Evolutionary conservation across 2,329 filamentous ascomycete genomes (phyloP).

Genomic region (Purpureocillium lavendulum): DNA sequence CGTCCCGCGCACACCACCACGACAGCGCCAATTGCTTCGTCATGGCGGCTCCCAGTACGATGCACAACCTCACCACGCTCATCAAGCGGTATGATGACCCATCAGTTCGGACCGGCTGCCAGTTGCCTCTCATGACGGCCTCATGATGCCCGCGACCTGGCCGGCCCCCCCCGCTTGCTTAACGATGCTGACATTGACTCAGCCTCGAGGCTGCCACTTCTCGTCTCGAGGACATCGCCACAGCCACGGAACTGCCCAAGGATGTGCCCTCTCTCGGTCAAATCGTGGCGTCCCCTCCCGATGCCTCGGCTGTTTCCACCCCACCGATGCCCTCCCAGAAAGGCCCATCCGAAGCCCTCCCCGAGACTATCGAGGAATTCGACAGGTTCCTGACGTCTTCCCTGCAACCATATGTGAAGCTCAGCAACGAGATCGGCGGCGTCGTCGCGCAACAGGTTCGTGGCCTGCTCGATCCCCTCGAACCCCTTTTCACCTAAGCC

Average conservation of each 20-base stretch:
- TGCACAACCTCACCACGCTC: conserved; percentile 94
- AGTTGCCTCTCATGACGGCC: too few species aligned
- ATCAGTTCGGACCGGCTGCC: not conserved
- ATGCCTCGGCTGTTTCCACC: conserved; percentile 23
- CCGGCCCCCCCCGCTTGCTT: too few species aligned
- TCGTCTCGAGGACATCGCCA: conserved; percentile 90
- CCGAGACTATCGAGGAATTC: conserved; percentile 79
- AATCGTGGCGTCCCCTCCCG: conserved; percentile 20
- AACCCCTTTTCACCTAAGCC: not conserved
- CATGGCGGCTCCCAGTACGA: conserved; percentile 72
- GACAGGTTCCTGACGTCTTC: conserved; percentile 68
- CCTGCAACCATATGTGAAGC: conserved; percentile 67
- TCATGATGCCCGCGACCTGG: not conserved
- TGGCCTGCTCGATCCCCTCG: not conserved
- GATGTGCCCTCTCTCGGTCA: conserved; percentile 32
- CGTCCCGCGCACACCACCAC: too few species aligned
- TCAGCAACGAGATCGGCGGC: conserved; percentile 71
- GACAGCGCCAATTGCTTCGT: not conserved
- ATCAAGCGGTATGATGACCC: conserved; percentile 74
- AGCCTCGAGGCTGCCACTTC: conserved; percentile 97
- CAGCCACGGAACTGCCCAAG: conserved; percentile 56
- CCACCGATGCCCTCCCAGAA: conserved; percentile 30
- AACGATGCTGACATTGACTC: conserved; percentile 37
- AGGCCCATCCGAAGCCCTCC: conserved; percentile 47
- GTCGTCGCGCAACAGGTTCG: conserved; percentile 72